Conservation (phyloP, 768 basidiomycete genomes). For the Suillus decipiens region DNA sequence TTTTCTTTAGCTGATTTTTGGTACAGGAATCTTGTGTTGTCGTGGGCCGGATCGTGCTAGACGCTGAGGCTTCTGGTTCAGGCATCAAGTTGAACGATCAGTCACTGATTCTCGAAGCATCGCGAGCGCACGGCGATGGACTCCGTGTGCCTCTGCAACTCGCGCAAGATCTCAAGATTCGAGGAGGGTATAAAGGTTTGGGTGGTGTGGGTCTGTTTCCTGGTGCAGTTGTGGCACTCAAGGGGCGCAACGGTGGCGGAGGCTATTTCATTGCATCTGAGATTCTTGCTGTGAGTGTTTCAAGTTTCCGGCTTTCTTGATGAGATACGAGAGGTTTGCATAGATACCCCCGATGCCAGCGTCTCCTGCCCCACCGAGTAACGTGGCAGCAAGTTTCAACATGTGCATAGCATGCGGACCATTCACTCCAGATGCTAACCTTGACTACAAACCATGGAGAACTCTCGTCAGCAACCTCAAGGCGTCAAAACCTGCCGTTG, state of each 20-base stretch:
- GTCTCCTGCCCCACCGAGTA: conserved; percentile 38
- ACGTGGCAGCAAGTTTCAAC: conserved; percentile 51
- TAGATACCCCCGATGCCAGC: conserved; percentile 67
- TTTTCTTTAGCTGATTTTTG: conserved; percentile 6
- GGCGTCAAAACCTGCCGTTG: conserved; percentile 65
- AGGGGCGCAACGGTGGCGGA: conserved; percentile 89
- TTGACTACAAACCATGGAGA: conserved; percentile 72
- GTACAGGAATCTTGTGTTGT: conserved; percentile 62
- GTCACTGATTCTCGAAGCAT: conserved; percentile 79
- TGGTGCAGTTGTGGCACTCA: conserved; percentile 83
- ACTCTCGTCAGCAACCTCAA: conserved; percentile 64
- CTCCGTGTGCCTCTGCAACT: conserved; percentile 73
- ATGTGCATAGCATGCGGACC: conserved; percentile 84
- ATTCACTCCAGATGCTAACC: conserved; percentile 77
- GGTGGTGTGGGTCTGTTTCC: conserved; percentile 80
- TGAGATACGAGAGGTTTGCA: neutral
- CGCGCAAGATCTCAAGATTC: conserved; percentile 61
- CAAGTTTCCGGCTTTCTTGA: neutral
- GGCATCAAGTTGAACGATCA: conserved; percentile 72
- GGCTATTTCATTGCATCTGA: conserved; percentile 85
- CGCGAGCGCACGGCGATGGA: conserved; percentile 70
- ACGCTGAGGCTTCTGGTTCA: conserved; percentile 57
- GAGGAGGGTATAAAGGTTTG: conserved; percentile 60
- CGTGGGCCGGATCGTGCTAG: conserved; percentile 74
- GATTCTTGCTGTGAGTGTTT: conserved; percentile 60